Evolutionary conservation across 176 grass and related monocot species (phyloP).

Genomic region (Paspalum notatum): DNA sequence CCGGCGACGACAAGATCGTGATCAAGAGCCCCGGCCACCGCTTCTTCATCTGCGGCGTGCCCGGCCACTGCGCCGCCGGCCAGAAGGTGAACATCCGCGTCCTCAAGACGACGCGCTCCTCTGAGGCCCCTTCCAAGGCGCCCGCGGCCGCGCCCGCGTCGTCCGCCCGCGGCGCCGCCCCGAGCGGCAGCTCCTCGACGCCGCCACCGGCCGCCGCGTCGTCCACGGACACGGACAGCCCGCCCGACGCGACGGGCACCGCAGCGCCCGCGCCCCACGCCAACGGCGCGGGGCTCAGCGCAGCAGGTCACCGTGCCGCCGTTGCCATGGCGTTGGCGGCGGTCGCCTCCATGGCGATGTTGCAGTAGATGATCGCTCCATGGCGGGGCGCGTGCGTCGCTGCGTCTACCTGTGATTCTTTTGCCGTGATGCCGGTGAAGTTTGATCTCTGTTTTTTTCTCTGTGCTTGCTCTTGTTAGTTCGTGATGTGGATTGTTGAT

Average conservation of each 20-base stretch:
- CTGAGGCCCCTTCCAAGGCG: slow-evolving; percentile 51
- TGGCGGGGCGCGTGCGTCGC: background rate
- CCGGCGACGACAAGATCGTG: slow-evolving; percentile 74
- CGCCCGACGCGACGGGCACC: background rate
- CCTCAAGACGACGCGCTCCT: slow-evolving; percentile 48
- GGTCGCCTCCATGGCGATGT: slow-evolving; percentile 9
- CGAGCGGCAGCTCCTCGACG: background rate
- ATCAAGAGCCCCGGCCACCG: slow-evolving; percentile 74
- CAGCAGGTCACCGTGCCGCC: background rate
- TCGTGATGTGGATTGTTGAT: too few species aligned
- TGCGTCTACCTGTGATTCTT: slow-evolving; percentile 24
- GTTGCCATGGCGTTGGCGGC: slow-evolving; percentile 18
- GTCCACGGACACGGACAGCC: slow-evolving; percentile 30
- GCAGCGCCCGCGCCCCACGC: slow-evolving; percentile 38
- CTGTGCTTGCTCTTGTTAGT: background rate
- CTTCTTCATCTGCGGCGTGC: slow-evolving; percentile 85
- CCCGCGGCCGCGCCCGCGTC: background rate
- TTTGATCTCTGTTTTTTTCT: too few species aligned
- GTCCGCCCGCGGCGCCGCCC: background rate
- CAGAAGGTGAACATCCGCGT: slow-evolving; percentile 83
- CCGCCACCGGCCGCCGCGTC: slow-evolving; percentile 4
- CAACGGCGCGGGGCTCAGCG: slow-evolving; percentile 9
- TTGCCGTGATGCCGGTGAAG: background rate
- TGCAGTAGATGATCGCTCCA: slow-evolving; percentile 3
- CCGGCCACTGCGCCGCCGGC: slow-evolving; percentile 66